Evolutionary conservation across 805 yeast species (phyloP), one percentile per base, ranked within the genome.

Genomic region (Jamesozyma lodderae): DNA sequence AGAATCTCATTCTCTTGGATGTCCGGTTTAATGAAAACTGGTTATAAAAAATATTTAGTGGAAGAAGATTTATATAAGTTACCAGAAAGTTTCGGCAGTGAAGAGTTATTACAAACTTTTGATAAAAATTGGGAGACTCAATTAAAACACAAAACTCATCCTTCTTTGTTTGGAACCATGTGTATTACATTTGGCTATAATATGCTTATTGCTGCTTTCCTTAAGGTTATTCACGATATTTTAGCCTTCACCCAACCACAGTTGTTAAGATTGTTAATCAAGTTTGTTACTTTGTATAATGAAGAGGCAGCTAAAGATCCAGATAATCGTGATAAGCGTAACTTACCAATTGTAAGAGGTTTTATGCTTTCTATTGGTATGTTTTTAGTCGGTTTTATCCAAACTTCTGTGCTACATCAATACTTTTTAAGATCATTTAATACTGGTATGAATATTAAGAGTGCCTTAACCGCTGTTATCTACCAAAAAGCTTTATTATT

Each of bases 171-270:
- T 10, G 55, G 64, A 56, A 85, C 94, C 0, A 47, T 92, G 20
- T 48, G 70, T n/a, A 64, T 64, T 43, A 76, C 94, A 1, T 88
- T 84, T 63, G 96, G 95, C 24, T 58, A 60, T 1, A 77, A 76
- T n/a, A 82, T 82, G 48, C 24, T 75, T 2, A 40, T 77, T 23
- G 95, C 87, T 8, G 94, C 86, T 37, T 38, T 71, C 4, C 86
- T 80, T 66, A 86, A 86, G 52, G 68, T 70, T 2, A 44, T 72
- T 26, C 90, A 85, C 58, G 97, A 92, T 64, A 46, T 71, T n/a
- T 64, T 88, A 39, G 83, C 92, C 0, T 86, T 83, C 54, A 69
- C 72, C n/a, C 95, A 86, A 61, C 97, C 97, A 0, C 95, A 85
- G 51, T 61, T 88, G 20, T 64, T 90, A 39, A 70, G 81, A 39